phyloP scores from a whole-genome alignment of 2,329 filamentous ascomycete species.

The Tolypocladium inflatum region DNA sequence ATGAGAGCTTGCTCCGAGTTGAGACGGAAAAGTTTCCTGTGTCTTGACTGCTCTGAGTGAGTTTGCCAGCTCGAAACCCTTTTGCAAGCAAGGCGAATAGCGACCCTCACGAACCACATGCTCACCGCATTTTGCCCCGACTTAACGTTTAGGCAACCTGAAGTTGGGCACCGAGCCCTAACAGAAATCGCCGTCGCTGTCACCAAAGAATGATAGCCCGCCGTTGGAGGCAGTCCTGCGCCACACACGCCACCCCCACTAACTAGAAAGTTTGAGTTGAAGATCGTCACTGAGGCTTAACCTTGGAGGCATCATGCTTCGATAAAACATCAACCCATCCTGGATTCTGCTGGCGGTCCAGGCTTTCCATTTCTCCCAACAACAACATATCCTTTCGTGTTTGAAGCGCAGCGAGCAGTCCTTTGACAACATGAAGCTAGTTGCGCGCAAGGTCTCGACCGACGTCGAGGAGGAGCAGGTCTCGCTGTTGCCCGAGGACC shows the following conservation, averaged over 20 bases:
- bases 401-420: not conserved
- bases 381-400: not conserved
- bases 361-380: not conserved
- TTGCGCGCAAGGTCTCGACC: constrained; percentile 25
- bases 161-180: not conserved
- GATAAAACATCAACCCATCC: not conserved
- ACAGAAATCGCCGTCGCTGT: not conserved
- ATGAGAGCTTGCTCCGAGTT: too few relatives aligned
- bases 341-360: not conserved
- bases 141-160: not conserved
- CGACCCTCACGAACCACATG: not conserved
- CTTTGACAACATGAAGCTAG: constrained; percentile 26
- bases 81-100: not conserved
- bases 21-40: too few relatives aligned
- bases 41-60: not conserved
- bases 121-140: not conserved
- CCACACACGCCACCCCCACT: constrained; percentile 1
- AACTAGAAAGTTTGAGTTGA: too few relatives aligned
- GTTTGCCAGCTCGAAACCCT: not conserved
- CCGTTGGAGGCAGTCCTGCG: not conserved
- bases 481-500: constrained; percentile 33
- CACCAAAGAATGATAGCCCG: not conserved
- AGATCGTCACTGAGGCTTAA: not conserved
- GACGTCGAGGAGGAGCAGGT: constrained; percentile 30
- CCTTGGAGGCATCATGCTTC: not conserved